Evolutionary conservation across 1,139 yeast species (phyloP), one percentile per base, ranked within the genome.

Genomic region (Magnusiomyces suaveolens): DNA sequence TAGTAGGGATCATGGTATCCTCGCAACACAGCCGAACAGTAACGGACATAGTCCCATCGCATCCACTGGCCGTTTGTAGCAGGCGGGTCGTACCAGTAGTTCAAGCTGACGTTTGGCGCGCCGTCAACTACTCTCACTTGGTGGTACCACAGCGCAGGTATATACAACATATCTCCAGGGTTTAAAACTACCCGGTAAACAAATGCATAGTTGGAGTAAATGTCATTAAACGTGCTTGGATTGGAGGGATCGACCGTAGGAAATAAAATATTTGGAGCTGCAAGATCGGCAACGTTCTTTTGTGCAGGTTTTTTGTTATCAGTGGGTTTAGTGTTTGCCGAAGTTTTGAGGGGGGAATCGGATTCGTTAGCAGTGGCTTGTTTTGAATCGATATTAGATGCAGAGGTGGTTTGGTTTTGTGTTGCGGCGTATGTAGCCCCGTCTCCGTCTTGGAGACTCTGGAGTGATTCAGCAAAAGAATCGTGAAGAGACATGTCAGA

Each of bases 141-240:
- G 52, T 72, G 75, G 57, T 70, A 72, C 75, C 75, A 72, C 48
- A 72, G 61, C 2, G 75, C 71, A 1, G 75, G 75, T 21, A 72
- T 60, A 55, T 66, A 72, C 41, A 72, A 64, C 50, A 67, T 64
- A 52, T 72, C 73, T 3, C 75, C 75, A 0, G 73, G 69, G 4
- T 60, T 54, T 26, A 72, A 54, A 39, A 59, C 64, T 10, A 71
- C 71, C 16, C 60, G 59, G 53, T 63, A 67, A 25, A 62, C 63
- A 33, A 59, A 59, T 33, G 64, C 60, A 53, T 65, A 59, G 32
- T 50, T 51, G 12, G 50, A 48, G 53, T 53, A 62, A 16, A 64
- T 47, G 20, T 51, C 48, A 51, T 63, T 56, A 38, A 50, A 54
- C 3, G 63, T 57, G 1, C 56, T 33, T 2, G 63, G 57, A 24